Percentiles rank a stretch among this genome's conserved stretches.
These are phyloP conservation scores for Colletotrichum tabaci DNA, from an alignment of 2,329 filamentous ascomycete species.

Conservation along the genomic window DNA sequence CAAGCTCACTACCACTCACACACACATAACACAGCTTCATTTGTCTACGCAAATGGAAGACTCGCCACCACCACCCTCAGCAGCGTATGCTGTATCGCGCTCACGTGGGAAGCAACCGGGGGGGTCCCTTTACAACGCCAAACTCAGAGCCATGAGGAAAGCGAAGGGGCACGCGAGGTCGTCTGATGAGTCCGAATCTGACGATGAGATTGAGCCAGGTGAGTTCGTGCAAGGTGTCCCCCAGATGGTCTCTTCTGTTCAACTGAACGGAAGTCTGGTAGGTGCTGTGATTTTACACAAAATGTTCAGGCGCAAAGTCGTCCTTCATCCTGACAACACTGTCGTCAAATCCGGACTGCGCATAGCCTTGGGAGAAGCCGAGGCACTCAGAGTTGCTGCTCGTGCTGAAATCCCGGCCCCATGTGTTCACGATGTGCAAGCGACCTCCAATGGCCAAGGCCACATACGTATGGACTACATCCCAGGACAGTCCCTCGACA, in stretches of 20 bases:
- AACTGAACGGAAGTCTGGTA: constrained; percentile 11
- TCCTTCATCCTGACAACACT: constrained; percentile 45
- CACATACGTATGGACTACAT: constrained; percentile 48
- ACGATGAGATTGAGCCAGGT: constrained; percentile 47
- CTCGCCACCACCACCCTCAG: neutral
- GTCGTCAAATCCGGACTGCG: constrained; percentile 48
- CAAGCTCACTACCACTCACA: no score
- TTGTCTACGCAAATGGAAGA: neutral
- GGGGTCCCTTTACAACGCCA: constrained; percentile 24
- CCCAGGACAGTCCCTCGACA: constrained; percentile 46
- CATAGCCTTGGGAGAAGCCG: constrained; percentile 47
- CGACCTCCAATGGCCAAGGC: constrained; percentile 42
- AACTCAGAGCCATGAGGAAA: constrained; percentile 42
- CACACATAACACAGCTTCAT: neutral
- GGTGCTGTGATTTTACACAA: constrained; percentile 45
- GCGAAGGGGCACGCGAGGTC: constrained; percentile 43
- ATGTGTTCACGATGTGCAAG: constrained; percentile 40
- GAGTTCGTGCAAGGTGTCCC: constrained; percentile 1
- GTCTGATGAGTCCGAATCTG: constrained; percentile 46
- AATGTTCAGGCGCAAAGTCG: constrained; percentile 45
- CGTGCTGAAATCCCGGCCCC: constrained; percentile 46
- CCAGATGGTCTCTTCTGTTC: neutral
- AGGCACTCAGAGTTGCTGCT: constrained; percentile 45
- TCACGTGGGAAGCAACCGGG: neutral
- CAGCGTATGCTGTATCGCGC: neutral